A percentile compares a stretch with the other conserved stretches of the same genome.
Evolutionary conservation across 2,329 filamentous ascomycete species (phyloP).

Genomic region (Trichoderma koningii): DNA sequence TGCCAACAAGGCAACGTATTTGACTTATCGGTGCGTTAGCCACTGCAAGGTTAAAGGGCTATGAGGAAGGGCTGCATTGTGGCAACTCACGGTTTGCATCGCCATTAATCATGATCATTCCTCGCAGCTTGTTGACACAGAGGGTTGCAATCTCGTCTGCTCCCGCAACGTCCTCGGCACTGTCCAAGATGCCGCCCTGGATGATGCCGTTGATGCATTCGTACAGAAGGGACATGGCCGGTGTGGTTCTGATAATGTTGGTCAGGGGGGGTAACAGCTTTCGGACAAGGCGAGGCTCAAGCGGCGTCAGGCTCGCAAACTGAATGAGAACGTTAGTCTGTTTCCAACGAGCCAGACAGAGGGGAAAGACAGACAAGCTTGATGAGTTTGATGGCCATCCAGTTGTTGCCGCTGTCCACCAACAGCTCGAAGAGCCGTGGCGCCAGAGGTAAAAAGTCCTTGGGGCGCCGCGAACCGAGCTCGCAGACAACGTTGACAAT

Average conservation of each 20-base stretch:
- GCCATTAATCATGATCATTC: conserved; percentile 90
- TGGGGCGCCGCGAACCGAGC: conserved; percentile 87
- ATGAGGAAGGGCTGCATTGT: background rate
- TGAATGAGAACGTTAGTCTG: conserved; percentile 50
- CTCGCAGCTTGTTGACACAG: conserved; percentile 88
- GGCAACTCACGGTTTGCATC: conserved; percentile 80
- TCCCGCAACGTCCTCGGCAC: conserved; percentile 74
- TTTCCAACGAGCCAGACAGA: conserved; percentile 61
- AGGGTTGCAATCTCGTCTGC: conserved; percentile 89
- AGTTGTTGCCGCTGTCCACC: conserved; percentile 92
- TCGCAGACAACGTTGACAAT: conserved; percentile 98
- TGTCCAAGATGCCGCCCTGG: conserved; percentile 89
- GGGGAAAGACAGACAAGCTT: conserved; percentile 68
- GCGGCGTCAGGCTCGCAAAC: conserved; percentile 91
- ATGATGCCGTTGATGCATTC: conserved; percentile 99
- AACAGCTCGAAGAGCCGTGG: conserved; percentile 90
- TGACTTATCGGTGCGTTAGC: conserved; percentile 59
- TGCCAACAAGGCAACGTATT: conserved; percentile 93
- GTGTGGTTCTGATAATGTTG: conserved; percentile 89
- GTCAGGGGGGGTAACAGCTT: conserved; percentile 90
- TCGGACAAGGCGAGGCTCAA: conserved; percentile 87
- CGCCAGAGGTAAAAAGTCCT: conserved; percentile 90
- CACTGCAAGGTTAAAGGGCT: background rate
- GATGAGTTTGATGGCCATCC: conserved; percentile 99
- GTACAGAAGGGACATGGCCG: conserved; percentile 96